Percentiles rank a stretch among this genome's conserved stretches.
Conservation (phyloP, 345 rosid species). For the Clausena lansium region DNA sequence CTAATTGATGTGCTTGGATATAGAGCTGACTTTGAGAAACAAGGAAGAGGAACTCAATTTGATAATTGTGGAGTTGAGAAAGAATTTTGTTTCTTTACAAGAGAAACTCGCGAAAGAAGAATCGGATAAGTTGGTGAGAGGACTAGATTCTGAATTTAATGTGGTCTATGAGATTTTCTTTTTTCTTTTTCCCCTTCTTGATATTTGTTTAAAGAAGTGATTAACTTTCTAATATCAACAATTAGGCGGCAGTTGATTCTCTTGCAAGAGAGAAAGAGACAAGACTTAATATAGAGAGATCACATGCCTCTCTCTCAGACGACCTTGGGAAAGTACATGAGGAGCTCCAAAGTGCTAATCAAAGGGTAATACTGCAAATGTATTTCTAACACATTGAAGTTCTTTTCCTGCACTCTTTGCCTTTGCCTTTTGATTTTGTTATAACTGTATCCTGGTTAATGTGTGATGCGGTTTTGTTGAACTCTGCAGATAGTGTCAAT, state of each 20-base stretch:
- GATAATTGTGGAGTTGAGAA: constrained; percentile 82
- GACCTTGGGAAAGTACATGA: constrained; percentile 78
- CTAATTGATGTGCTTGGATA: constrained; percentile 26
- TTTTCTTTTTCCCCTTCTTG: no score
- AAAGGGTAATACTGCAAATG: constrained; percentile 60
- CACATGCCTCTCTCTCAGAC: constrained; percentile 69
- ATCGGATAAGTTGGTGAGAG: constrained; percentile 77
- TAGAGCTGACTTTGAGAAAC: constrained; percentile 69
- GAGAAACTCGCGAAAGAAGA: constrained; percentile 81
- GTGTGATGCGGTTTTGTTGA: constrained; percentile 3
- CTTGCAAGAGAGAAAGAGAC: constrained; percentile 81
- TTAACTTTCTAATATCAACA: constrained; percentile 10
- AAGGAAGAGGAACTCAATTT: constrained; percentile 90
- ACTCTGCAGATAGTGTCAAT: constrained; percentile 73
- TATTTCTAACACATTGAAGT: neutral
- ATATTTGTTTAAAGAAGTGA: constrained; percentile 2
- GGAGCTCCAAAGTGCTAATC: constrained; percentile 89
- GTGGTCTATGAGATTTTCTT: neutral
- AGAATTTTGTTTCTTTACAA: constrained; percentile 68
- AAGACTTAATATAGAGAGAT: constrained; percentile 61
- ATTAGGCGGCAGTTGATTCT: constrained; percentile 74
- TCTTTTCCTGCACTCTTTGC: neutral
- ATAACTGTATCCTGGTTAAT: constrained; percentile 6
- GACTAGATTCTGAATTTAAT: neutral
- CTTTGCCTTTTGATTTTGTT: neutral